Evolutionary conservation across 2,329 filamentous ascomycete species (phyloP), one percentile per base, ranked within the genome.

Genomic region (Xenoacremonium recifei): DNA sequence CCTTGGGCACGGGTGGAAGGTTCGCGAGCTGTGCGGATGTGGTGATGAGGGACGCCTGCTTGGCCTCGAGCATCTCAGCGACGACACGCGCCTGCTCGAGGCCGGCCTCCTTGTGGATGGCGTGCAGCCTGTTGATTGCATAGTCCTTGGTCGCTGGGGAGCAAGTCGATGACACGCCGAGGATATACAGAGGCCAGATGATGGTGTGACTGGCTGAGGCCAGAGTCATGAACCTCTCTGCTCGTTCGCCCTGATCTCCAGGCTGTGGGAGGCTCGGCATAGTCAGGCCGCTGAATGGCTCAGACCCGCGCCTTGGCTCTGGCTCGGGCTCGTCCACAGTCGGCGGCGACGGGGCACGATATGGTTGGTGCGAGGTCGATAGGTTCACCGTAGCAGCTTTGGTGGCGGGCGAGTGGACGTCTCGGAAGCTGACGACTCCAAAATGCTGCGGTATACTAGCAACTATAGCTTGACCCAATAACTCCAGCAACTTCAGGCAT

Each of bases 361-460:
- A 56, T 6, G 59, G 52, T 20, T 57, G 57, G 31, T 59, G 57
- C 32, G 53, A 52, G 3, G 59, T 50, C n/a, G 54, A 57, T 37
- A 65, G 55, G 36, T 61, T 59, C 6, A 54, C 44, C 37, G 36
- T 44, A 33, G 34, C 42, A 20, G 38, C 53, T 44, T 37, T 48
- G 36, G 25, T 39, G 21, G 49, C 46, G 25, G 46, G 32, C 20
- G 58, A 53, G 32, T 53, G 57, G 15, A 65, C 58, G 45, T 69
- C 67, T 36, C 58, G 58, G 10, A 68, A 63, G 43, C 63, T 69
- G 35, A 76, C 62, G n/a, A 75, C 59, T 21, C 72, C 73, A 32
- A 75, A 70, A 49, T 75, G 68, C 50, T 76, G 73, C 1, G 73
- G 73, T 2, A 75, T 66, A 38, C 67, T 75, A 33, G 72, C 70